Conservation (phyloP, 2,329 filamentous ascomycete species). For the Canariomyces notabilis region DNA sequence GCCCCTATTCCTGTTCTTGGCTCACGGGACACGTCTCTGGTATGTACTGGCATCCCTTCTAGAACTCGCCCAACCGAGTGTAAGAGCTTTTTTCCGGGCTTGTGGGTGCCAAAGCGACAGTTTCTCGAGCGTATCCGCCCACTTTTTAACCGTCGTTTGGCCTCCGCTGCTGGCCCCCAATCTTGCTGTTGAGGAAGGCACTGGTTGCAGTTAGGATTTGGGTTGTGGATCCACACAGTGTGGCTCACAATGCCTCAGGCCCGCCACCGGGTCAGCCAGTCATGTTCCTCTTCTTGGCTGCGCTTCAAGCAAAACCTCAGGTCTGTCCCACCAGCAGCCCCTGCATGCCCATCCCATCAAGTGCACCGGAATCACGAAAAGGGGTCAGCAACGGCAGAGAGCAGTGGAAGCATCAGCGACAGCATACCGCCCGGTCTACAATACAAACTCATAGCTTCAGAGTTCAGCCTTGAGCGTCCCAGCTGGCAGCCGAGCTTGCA, state of each 20-base stretch:
- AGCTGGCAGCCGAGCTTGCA: too few relatives aligned
- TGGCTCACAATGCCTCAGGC: too few relatives aligned
- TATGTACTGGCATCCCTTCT: too few relatives aligned
- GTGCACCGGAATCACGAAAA: background rate
- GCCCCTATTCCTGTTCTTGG: too few relatives aligned
- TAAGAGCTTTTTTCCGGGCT: background rate
- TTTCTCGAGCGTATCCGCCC: background rate
- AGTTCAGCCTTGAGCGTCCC: background rate
- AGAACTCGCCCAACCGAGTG: background rate
- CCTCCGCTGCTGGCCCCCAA: background rate
- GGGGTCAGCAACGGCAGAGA: too few relatives aligned
- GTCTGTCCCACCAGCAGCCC: background rate
- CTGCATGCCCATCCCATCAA: background rate
- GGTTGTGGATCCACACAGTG: background rate
- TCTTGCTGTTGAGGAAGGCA: too few relatives aligned
- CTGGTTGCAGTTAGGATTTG: too few relatives aligned
- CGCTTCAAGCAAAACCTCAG: slow-evolving; percentile 1
- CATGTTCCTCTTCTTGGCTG: background rate
- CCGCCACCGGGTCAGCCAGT: background rate
- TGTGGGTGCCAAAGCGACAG: background rate
- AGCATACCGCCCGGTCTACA: background rate
- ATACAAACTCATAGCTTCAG: too few relatives aligned
- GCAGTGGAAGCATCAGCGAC: background rate
- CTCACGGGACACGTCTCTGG: too few relatives aligned
- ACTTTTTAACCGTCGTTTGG: background rate